A percentile compares a stretch with the other conserved stretches of the same genome.
These are phyloP conservation scores for Lupinus albus DNA, from an alignment of 306 rosid species.

Conservation along the genomic window DNA sequence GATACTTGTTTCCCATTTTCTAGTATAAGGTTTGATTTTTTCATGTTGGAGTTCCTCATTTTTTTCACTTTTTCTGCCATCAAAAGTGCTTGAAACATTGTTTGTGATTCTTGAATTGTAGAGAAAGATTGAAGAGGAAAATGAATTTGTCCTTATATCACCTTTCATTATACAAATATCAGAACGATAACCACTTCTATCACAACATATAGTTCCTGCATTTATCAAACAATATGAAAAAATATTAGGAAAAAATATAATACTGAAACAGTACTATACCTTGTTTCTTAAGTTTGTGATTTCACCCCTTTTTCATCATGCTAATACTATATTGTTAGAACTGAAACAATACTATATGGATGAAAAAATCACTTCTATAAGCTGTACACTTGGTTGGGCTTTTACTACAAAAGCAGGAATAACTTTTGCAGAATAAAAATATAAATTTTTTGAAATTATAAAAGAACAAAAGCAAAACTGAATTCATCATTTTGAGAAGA, in stretches of 20 bases:
- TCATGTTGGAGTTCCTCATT: slow-evolving; percentile 54
- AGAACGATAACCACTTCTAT: slow-evolving; percentile 75
- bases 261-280: neutral
- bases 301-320: slow-evolving; percentile 8
- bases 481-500: too few relatives aligned
- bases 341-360: too few relatives aligned
- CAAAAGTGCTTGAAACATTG: slow-evolving; percentile 28
- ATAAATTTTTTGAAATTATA: too few relatives aligned
- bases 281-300: neutral
- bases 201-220: slow-evolving; percentile 84
- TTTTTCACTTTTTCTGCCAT: slow-evolving; percentile 33
- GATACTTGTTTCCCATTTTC: slow-evolving; percentile 88
- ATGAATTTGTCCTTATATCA: slow-evolving; percentile 70
- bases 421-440: too few relatives aligned
- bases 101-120: slow-evolving; percentile 48
- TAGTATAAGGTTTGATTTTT: slow-evolving; percentile 76
- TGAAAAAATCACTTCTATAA: too few relatives aligned
- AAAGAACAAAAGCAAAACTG: too few relatives aligned
- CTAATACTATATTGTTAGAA: neutral
- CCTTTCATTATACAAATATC: slow-evolving; percentile 92
- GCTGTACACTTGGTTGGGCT: too few relatives aligned
- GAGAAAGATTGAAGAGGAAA: slow-evolving; percentile 73
- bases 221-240: neutral
- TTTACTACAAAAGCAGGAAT: too few relatives aligned
- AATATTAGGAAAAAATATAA: neutral